Conservation (phyloP, 192 early-diverging fungal species). For the Backusella mclennaniae region DNA sequence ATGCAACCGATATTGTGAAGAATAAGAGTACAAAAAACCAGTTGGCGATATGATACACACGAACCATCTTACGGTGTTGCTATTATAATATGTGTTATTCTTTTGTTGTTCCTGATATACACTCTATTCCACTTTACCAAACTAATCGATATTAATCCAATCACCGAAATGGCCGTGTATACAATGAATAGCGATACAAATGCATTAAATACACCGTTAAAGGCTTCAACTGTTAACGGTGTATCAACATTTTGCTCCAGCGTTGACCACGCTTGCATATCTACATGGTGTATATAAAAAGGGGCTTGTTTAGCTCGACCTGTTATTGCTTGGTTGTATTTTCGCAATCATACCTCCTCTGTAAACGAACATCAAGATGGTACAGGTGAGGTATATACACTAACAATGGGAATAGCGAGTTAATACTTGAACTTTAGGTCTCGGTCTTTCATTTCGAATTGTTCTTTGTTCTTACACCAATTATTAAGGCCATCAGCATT, state of each 20-base stretch:
- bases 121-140: slow-evolving; percentile 1
- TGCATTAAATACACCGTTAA: slow-evolving; percentile 12
- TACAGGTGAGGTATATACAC: not conserved
- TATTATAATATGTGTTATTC: not conserved
- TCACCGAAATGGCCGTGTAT: slow-evolving; percentile 1
- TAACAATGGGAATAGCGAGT: not conserved
- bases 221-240: slow-evolving; percentile 5
- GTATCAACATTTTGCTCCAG: slow-evolving; percentile 1
- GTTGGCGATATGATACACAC: slow-evolving; percentile 18
- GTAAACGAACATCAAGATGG: not conserved
- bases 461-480: slow-evolving; percentile 10
- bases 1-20: slow-evolving; percentile 11
- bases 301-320: not conserved
- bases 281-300: not conserved
- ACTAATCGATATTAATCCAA: slow-evolving; percentile 8
- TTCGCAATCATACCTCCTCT: not conserved
- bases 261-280: slow-evolving; percentile 12
- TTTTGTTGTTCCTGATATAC: not conserved
- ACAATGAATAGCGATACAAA: slow-evolving; percentile 7
- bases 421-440: not conserved
- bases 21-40: slow-evolving; percentile 25
- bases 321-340: too few relatives aligned
- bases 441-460: not conserved
- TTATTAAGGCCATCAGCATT: slow-evolving; percentile 11
- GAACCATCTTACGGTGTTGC: slow-evolving; percentile 16